phyloP scores from a whole-genome alignment of 805 yeast species.

The Sugiyamaella floridensis region DNA sequence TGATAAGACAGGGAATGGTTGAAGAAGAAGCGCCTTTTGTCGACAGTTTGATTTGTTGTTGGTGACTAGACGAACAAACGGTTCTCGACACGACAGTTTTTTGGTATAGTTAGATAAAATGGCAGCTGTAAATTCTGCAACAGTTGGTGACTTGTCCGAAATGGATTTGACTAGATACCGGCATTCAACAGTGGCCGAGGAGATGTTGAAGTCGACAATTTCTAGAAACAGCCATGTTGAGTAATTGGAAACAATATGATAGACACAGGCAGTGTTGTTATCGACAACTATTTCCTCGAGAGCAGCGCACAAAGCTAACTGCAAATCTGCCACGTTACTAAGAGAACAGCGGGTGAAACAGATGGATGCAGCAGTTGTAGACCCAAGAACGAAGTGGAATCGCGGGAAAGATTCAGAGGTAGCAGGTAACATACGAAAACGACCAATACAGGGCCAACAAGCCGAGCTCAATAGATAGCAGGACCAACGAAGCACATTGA shows the following conservation, averaged over 20 bases:
- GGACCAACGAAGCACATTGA: conserved; percentile 3
- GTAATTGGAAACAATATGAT: conserved; percentile 11
- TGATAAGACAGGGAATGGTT: neutral
- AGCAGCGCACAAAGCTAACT: neutral
- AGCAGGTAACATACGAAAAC: neutral
- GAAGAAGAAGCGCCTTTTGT: neutral
- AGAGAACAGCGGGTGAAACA: no score
- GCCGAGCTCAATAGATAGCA: neutral
- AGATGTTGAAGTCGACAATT: neutral
- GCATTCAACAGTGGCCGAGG: neutral
- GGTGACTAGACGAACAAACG: neutral
- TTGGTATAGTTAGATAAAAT: neutral
- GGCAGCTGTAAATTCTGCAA: conserved; percentile 8
- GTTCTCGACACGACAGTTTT: neutral
- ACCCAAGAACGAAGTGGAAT: neutral
- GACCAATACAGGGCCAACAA: neutral
- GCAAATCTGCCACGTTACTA: neutral
- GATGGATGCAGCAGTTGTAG: no score
- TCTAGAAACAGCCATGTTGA: conserved; percentile 11
- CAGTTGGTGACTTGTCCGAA: conserved; percentile 6
- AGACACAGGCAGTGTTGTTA: neutral
- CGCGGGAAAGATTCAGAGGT: neutral
- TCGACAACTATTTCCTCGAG: neutral
- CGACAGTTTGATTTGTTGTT: neutral
- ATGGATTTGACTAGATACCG: conserved; percentile 1